These are phyloP conservation scores for Tulasnella sp. DNA, from an alignment of 768 basidiomycete species.

Conservation along the genomic window DNA sequence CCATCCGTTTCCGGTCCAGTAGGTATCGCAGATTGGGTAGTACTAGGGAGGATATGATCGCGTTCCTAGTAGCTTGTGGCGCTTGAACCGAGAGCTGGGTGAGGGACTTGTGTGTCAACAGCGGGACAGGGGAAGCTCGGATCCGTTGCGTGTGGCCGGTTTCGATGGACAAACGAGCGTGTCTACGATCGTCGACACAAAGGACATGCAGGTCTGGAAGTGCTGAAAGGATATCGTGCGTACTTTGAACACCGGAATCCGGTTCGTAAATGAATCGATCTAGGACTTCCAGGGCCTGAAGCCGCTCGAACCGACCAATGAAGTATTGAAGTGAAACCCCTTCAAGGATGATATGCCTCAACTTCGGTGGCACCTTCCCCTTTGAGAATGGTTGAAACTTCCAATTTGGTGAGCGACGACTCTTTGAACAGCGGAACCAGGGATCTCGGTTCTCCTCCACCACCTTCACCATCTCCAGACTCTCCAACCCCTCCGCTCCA, in stretches of 20 bases:
- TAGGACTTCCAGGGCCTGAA: background rate
- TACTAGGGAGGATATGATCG: background rate
- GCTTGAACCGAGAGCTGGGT: background rate
- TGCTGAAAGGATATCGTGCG: slow-evolving; percentile 61
- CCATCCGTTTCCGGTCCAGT: background rate
- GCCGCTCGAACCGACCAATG: background rate
- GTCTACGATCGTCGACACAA: slow-evolving; percentile 19
- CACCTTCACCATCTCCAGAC: slow-evolving; percentile 44
- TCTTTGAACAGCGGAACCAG: background rate
- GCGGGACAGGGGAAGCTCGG: background rate
- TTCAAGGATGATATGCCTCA: background rate
- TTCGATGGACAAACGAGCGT: background rate
- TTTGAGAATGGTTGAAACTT: background rate
- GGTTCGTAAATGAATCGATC: slow-evolving; percentile 28
- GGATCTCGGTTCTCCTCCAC: slow-evolving; percentile 43
- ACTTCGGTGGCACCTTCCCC: background rate
- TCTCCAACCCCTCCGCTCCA: slow-evolving; percentile 56
- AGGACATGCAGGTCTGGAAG: slow-evolving; percentile 27
- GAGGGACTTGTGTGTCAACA: background rate
- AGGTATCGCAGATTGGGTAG: background rate
- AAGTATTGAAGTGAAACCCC: background rate
- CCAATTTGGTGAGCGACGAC: background rate
- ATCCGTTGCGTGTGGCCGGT: background rate
- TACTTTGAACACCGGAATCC: slow-evolving; percentile 62
- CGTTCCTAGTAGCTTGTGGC: background rate